Evolutionary conservation across 768 basidiomycete genomes (phyloP).

Genomic region (Auriculariales sp.): DNA sequence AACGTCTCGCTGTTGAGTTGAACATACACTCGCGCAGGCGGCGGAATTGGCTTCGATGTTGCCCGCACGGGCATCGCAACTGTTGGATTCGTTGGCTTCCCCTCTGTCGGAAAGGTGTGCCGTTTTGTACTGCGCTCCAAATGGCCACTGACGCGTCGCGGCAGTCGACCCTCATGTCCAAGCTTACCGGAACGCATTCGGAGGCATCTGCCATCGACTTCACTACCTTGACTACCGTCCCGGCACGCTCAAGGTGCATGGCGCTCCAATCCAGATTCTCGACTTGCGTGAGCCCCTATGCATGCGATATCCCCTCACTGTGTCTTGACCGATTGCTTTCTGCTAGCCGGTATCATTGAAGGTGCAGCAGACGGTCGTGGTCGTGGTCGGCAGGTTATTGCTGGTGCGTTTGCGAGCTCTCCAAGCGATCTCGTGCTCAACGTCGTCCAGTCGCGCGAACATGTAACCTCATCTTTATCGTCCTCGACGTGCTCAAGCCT

Average conservation of each 20-base stretch:
- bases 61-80: conserved; percentile 95
- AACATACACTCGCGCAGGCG: conserved; percentile 24
- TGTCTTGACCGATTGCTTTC: conserved; percentile 9
- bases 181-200: conserved; percentile 90
- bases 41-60: conserved; percentile 92
- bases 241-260: conserved; percentile 92
- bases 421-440: background rate
- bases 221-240: conserved; percentile 89
- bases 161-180: conserved; percentile 88
- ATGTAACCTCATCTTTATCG: conserved; percentile 96
- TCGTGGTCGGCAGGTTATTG: conserved; percentile 87
- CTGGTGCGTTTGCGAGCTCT: conserved; percentile 37
- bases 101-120: conserved; percentile 82
- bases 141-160: conserved; percentile 4
- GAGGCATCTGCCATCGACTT: conserved; percentile 95
- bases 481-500: conserved; percentile 96
- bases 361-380: conserved; percentile 94
- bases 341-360: conserved; percentile 86
- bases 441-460: conserved; percentile 71
- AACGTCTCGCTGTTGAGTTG: too few relatives aligned
- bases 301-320: background rate
- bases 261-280: conserved; percentile 89
- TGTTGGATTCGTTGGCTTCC: conserved; percentile 85
- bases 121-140: too few relatives aligned
- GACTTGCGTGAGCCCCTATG: conserved; percentile 57